These are phyloP conservation scores for Oidiodendron maius DNA, from an alignment of 495 filamentous ascomycete genomes.

Conservation along the genomic window DNA sequence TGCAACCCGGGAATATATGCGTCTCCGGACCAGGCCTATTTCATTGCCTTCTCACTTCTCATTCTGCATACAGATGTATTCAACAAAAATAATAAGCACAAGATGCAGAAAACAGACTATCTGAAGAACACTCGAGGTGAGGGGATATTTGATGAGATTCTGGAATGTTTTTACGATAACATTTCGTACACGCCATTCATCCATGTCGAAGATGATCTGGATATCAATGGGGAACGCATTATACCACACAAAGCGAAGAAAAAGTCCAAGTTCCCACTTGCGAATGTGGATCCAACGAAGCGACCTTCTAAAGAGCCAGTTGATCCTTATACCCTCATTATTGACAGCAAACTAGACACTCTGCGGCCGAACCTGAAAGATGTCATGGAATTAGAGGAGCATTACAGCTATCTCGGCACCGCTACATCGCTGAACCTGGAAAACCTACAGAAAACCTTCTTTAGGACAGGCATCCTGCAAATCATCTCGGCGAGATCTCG, in stretches of 20 bases:
- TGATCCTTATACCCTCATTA: slow-evolving; percentile 89
- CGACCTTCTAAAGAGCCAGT: slow-evolving; percentile 73
- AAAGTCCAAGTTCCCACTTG: slow-evolving; percentile 65
- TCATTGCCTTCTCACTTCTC: slow-evolving; percentile 92
- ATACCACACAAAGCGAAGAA: slow-evolving; percentile 61
- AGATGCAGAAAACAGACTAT: slow-evolving; percentile 96
- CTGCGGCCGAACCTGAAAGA: slow-evolving; percentile 83
- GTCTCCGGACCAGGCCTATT: slow-evolving; percentile 90
- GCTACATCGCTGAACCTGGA: slow-evolving; percentile 66
- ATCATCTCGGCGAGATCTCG: slow-evolving; percentile 90
- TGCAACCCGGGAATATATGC: slow-evolving; percentile 97
- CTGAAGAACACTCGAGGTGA: slow-evolving; percentile 89
- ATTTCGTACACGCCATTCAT: slow-evolving; percentile 98
- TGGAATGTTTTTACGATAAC: slow-evolving; percentile 97
- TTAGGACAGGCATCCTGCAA: slow-evolving; percentile 83
- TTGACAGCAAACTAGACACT: slow-evolving; percentile 78
- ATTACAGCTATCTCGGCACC: slow-evolving; percentile 81
- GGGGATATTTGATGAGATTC: slow-evolving; percentile 83
- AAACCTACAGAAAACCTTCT: slow-evolving; percentile 78
- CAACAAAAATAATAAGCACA: slow-evolving; percentile 99
- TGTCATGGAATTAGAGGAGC: slow-evolving; percentile 86
- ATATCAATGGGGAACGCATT: slow-evolving; percentile 70
- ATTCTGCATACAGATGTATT: slow-evolving; percentile 97
- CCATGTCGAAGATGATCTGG: slow-evolving; percentile 85
- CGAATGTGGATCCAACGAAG: slow-evolving; percentile 58